Evolutionary conservation across 169 alveolate genomes (phyloP).

Genomic region (Babesia bovis): DNA sequence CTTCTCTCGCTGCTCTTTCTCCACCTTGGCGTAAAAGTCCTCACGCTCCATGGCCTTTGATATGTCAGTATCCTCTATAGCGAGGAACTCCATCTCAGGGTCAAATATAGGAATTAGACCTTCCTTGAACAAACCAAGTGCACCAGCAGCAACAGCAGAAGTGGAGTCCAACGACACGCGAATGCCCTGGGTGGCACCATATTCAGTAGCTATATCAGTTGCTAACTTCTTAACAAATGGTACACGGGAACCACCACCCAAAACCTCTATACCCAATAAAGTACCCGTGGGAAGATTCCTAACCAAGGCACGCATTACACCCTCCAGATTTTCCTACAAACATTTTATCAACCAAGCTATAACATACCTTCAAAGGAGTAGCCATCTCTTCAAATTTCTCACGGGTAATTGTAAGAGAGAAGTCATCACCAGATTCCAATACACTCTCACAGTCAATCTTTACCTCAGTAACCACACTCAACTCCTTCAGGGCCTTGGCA

Average conservation of each 20-base stretch:
- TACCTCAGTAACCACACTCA: constrained; percentile 48
- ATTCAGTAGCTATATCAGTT: constrained; percentile 1
- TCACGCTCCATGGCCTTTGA: constrained; percentile 2
- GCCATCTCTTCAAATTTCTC: constrained; percentile 14
- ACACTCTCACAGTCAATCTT: constrained; percentile 59
- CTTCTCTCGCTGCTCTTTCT: constrained; percentile 40
- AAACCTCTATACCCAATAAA: constrained; percentile 33
- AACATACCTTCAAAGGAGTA: constrained; percentile 8
- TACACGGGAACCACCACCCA: constrained; percentile 66
- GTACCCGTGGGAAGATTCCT: constrained; percentile 5
- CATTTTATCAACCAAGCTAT: neutral
- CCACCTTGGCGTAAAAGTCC: constrained; percentile 21
- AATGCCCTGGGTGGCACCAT: constrained; percentile 16
- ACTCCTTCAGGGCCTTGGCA: constrained; percentile 57
- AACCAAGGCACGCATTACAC: neutral
- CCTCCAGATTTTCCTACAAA: neutral
- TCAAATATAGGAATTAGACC: neutral
- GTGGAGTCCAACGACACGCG: constrained; percentile 63
- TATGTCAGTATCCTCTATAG: neutral
- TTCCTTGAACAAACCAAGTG: constrained; percentile 20
- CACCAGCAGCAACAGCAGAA: constrained; percentile 56
- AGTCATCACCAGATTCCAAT: constrained; percentile 53
- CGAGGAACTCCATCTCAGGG: neutral
- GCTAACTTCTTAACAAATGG: constrained; percentile 45
- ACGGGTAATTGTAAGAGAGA: constrained; percentile 31